These are phyloP conservation scores for Neurospora sp. DNA, from an alignment of 495 filamentous ascomycete genomes.

Conservation along the genomic window DNA sequence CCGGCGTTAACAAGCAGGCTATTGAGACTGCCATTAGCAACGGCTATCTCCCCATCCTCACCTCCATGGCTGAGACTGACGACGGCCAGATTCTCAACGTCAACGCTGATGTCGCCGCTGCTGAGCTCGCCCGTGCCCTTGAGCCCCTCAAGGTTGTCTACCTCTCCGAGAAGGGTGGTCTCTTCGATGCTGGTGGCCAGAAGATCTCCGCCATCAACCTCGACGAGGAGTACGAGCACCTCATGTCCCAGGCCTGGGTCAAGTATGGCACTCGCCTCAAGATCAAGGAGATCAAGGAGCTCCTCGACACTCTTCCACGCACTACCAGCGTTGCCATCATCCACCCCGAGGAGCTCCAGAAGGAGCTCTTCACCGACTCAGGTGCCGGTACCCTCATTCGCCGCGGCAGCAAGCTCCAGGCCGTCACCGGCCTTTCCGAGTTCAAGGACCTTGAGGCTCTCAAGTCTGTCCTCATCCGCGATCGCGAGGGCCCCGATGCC, in stretches of 20 bases:
- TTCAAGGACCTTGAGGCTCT: constrained; percentile 69
- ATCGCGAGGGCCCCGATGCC: constrained; percentile 78
- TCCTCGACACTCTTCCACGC: constrained; percentile 75
- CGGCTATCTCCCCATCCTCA: constrained; percentile 87
- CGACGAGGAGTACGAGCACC: constrained; percentile 90
- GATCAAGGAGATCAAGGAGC: constrained; percentile 97
- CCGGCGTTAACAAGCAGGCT: constrained; percentile 78
- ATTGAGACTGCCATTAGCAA: constrained; percentile 90
- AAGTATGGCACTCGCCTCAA: constrained; percentile 91
- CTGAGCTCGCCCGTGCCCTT: constrained; percentile 78
- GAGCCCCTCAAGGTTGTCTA: constrained; percentile 98
- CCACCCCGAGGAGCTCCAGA: constrained; percentile 86
- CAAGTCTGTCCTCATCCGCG: constrained; percentile 74
- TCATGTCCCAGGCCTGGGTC: constrained; percentile 96
- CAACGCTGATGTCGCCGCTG: constrained; percentile 94
- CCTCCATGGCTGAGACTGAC: constrained; percentile 90
- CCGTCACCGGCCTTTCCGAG: constrained; percentile 60
- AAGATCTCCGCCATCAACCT: constrained; percentile 98
- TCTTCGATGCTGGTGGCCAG: constrained; percentile 89
- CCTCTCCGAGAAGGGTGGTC: constrained; percentile 91
- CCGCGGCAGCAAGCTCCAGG: constrained; percentile 81
- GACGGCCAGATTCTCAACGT: constrained; percentile 96
- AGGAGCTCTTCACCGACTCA: constrained; percentile 93
- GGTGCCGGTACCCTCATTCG: constrained; percentile 93
- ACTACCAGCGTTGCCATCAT: constrained; percentile 97